Base-by-base conservation (phyloP, 495 filamentous ascomycete genomes). In the Tuber indicum region DNA sequence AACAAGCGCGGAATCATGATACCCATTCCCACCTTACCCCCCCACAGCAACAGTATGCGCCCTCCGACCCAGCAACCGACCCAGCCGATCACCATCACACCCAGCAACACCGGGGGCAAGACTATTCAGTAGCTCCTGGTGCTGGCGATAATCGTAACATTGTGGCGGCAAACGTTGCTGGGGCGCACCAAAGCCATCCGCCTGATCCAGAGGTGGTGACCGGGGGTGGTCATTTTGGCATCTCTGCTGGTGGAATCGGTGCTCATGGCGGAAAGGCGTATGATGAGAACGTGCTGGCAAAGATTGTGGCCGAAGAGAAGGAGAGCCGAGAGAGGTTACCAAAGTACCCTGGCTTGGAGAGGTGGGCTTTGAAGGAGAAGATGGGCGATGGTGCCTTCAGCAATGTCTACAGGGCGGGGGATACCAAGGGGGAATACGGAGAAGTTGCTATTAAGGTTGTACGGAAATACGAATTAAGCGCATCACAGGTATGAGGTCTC, bases 341-440 rank as follows among this genome's bases (percentile, higher is more conserved):
- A 43, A 90, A 86, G 78, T 98, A 99, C 82, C 95, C 96, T 8
- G 94, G 94, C 49, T 86, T 99, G 39, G 96, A 98, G 76, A 88
- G 96, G 79, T 99, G 92, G 91, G 90, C 91, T 74, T 84, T 99
- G 66, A 9, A 97, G 58, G 94, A 98, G 85, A 99, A 99, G 88
- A 99, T 99, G 96, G 96, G 96, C 74, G 96, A 99, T 81, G 96
- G 96, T 73, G 96, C 96, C 69, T 99, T 99, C 88, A 98, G 95
- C 87, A 99, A 99, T 78, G 96, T 99, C 75, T 99, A 98, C 84
- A 90, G 93, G 5, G 96, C 96, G 26, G 87, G 87, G 76, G 96
- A 99, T 84, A 79, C 71, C 32, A 81, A 87, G 32, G 90, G 91
- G 36, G 86, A 91, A 73, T 88, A 88, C 62, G 91, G 89, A 66